Evolutionary conservation across 192 early-diverging fungal genomes (phyloP), one percentile per base, ranked within the genome.

Genomic region (Gaertneriomyces semiglobifer): DNA sequence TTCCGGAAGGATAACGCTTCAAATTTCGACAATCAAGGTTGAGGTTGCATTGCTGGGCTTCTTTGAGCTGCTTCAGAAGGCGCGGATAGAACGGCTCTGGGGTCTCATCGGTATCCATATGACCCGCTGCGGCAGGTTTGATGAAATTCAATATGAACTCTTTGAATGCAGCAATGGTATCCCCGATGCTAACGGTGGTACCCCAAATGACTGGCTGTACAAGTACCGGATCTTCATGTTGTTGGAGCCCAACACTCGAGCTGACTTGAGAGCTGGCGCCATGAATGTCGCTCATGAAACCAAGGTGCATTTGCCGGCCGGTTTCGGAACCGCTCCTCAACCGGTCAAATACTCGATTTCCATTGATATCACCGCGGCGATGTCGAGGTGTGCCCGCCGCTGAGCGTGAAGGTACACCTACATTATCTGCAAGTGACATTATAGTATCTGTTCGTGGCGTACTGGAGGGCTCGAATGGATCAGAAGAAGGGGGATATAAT

Each of bases 21-120:
- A 98, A 71, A 60, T 98, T 95, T 55, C 77, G 73, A 65, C 92
- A 93, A 65, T 98, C 94, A 60, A 98, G 76, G 76, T 98, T 98
- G 57, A 98, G 71, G 69, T 82, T 87, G 57, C 73, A 81, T n/a
- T 69, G 71, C 63, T 88, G 81, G 10, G 78, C 71, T 46, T 82
- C 81, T 54, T 85, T 84, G 81, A 96, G 87, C 83, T 86, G 83
- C 8, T 77, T 65, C 50, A 93, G 65, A n/a, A 92, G 73, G 56
- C 74, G 65, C 20, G 88, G 89, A 72, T 97, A 93, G 70, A 94
- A 91, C 0, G 91, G 85, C 56, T 56, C 40, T 62, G 42, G 19
- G 19, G 18, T 56, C 61, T 65, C 58, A 60, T 42, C 38, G 6
- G 40, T 47, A 62, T 16, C 62, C 55, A 45, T 48, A 25, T 70